Evolutionary conservation across 441 rosid species (phyloP).

Genomic region (Bruguiera hainesii): DNA sequence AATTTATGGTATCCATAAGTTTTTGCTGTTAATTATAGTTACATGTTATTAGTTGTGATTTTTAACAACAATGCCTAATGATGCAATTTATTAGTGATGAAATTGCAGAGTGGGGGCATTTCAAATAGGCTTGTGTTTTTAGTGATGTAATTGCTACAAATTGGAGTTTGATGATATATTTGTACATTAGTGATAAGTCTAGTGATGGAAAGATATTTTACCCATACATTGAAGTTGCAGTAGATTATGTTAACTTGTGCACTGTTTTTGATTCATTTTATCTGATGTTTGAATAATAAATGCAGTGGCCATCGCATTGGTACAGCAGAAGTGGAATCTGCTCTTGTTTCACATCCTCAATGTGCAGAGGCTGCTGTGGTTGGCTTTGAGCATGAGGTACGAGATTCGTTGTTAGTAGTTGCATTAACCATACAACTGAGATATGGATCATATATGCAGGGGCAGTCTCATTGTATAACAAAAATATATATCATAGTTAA

Average conservation of each 20-base stretch:
- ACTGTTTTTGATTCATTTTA: background rate
- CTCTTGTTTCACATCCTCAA: slow-evolving; percentile 88
- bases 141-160: no score
- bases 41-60: no score
- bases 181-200: no score
- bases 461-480: background rate
- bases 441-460: background rate
- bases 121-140: no score
- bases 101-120: no score
- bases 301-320: slow-evolving; percentile 96
- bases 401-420: background rate
- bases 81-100: no score
- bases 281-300: slow-evolving; percentile 17
- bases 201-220: no score
- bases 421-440: background rate
- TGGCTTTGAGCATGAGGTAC: slow-evolving; percentile 93
- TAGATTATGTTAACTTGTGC: slow-evolving; percentile 1
- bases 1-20: no score
- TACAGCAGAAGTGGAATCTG: slow-evolving; percentile 99
- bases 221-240: background rate
- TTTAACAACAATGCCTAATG: no score
- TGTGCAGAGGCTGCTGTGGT: slow-evolving; percentile 99
- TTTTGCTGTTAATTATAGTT: no score
- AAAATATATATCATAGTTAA: slow-evolving; percentile 1
- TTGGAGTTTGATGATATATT: no score